Percentiles rank a stretch among this genome's conserved stretches.
These are phyloP conservation scores for Coemansia sp. DNA, from an alignment of 192 early-diverging fungal genomes.

Conservation along the genomic window DNA sequence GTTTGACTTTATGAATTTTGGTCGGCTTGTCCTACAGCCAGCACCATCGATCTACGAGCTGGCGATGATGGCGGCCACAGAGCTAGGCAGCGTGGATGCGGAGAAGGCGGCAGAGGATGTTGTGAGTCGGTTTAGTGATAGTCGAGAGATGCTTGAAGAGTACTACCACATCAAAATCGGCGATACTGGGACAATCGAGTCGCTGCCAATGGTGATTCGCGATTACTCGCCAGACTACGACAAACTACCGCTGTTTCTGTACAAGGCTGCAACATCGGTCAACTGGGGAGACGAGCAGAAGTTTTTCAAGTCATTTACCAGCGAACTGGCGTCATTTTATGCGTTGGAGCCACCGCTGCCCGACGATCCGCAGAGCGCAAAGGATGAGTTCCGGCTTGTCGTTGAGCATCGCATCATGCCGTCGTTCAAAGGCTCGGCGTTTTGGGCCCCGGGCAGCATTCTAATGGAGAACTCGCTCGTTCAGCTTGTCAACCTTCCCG, in stretches of 20 bases:
- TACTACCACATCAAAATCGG: conserved; percentile 81
- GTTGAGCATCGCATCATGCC: conserved; percentile 83
- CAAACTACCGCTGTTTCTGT: conserved; percentile 82
- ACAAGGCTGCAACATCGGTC: conserved; percentile 77
- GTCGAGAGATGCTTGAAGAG: conserved; percentile 81
- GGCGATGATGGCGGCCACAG: conserved; percentile 61
- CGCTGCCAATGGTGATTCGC: conserved; percentile 78
- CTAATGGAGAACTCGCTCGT: conserved; percentile 64
- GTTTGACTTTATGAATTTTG: conserved; percentile 87
- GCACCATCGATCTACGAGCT: conserved; percentile 70
- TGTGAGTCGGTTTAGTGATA: conserved; percentile 22
- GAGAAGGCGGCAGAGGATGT: conserved; percentile 27
- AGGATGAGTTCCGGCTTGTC: conserved; percentile 60
- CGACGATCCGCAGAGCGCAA: conserved; percentile 32
- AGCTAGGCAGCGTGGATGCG: conserved; percentile 26
- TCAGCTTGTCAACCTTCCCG: conserved; percentile 79
- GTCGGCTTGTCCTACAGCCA: conserved; percentile 63
- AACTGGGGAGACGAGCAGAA: conserved; percentile 81
- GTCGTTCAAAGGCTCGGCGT: conserved; percentile 67
- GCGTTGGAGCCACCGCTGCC: conserved; percentile 52
- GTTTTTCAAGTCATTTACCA: conserved; percentile 77
- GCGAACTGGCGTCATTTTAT: conserved; percentile 56
- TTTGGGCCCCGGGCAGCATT: conserved; percentile 65
- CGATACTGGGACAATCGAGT: conserved; percentile 61
- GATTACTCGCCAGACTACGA: conserved; percentile 81